Evolutionary conservation across 306 rosid species (phyloP).

Genomic region (Styphnolobium japonicum): DNA sequence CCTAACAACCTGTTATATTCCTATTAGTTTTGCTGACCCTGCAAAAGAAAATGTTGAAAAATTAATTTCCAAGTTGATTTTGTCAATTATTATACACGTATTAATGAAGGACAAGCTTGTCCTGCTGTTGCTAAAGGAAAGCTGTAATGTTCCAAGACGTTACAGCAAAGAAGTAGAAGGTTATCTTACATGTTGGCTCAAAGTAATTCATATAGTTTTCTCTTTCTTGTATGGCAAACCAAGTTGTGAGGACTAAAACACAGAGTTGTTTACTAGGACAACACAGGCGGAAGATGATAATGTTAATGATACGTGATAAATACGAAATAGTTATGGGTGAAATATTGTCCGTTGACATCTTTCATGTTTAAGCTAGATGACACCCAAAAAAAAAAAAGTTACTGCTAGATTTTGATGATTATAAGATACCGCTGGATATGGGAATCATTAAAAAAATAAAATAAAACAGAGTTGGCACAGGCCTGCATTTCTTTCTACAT

Average conservation of each 20-base stretch:
- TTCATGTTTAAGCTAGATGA: neutral
- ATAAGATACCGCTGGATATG: neutral
- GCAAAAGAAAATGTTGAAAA: constrained; percentile 1
- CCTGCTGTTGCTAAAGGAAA: constrained; percentile 18
- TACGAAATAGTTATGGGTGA: constrained; percentile 1
- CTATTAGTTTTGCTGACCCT: constrained; percentile 15
- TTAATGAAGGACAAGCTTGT: constrained; percentile 20
- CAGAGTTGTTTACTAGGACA: neutral
- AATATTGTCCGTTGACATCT: neutral
- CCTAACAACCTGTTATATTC: constrained; percentile 22
- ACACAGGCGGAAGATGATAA: neutral
- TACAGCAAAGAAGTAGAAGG: constrained; percentile 18
- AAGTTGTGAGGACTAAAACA: neutral
- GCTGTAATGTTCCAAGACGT: constrained; percentile 28
- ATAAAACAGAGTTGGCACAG: neutral
- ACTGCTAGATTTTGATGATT: neutral
- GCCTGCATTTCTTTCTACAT: neutral
- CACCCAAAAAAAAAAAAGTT: neutral
- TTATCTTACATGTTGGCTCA: constrained; percentile 4
- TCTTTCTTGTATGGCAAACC: neutral
- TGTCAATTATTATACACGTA: constrained; percentile 2
- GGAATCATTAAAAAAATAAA: too few species aligned
- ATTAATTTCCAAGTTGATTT: constrained; percentile 17
- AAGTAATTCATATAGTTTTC: neutral
- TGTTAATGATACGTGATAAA: neutral